A percentile compares a stretch with the other conserved stretches of the same genome.
phyloP scores from a whole-genome alignment of 371 early-diverging fungal species.

The Capillidium rhysosporum region DNA sequence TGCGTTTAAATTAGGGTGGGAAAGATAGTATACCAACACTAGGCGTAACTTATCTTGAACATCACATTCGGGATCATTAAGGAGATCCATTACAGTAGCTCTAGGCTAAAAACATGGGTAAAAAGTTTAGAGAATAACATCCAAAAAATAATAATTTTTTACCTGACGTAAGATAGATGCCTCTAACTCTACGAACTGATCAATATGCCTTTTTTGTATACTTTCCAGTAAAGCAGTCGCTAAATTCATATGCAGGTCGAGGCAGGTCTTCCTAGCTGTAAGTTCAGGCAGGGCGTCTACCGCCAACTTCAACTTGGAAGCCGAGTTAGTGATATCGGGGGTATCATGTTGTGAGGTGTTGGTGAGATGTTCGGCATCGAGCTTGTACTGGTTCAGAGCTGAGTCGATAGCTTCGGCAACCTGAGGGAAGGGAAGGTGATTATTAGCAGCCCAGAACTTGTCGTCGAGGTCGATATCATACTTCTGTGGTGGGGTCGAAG shows the following conservation, averaged over 20 bases:
- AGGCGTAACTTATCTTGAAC: constrained; percentile 82
- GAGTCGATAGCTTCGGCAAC: constrained; percentile 90
- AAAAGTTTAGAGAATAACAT: neutral
- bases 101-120: constrained; percentile 1
- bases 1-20: constrained; percentile 15
- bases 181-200: constrained; percentile 88
- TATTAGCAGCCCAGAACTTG: constrained; percentile 88
- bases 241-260: constrained; percentile 98
- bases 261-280: constrained; percentile 75
- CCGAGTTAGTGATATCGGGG: too few relatives aligned
- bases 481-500: constrained; percentile 36
- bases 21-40: constrained; percentile 69
- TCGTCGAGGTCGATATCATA: constrained; percentile 85
- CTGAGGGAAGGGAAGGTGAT: constrained; percentile 88
- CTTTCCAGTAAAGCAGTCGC: constrained; percentile 77
- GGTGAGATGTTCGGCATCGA: constrained; percentile 82
- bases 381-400: constrained; percentile 78
- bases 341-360: constrained; percentile 22
- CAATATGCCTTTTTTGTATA: constrained; percentile 90
- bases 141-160: constrained; percentile 7
- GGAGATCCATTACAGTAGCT: neutral
- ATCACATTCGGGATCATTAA: constrained; percentile 9
- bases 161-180: constrained; percentile 48
- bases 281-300: constrained; percentile 89
- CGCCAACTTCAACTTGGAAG: constrained; percentile 55